These are phyloP conservation scores for Botrytis fabae DNA, from an alignment of 2,329 filamentous ascomycete species.

Conservation along the genomic window DNA sequence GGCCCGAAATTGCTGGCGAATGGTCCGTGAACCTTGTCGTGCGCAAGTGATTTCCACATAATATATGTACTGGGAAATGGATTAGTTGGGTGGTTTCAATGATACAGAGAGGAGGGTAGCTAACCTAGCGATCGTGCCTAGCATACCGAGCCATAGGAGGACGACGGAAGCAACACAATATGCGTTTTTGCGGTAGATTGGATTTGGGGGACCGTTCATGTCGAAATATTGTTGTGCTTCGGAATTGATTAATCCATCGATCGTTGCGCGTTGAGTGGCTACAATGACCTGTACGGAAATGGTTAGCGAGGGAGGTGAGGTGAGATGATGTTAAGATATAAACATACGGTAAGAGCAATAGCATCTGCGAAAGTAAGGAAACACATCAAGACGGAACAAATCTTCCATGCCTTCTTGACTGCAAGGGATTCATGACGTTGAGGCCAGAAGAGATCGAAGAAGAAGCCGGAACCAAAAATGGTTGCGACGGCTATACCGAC, in stretches of 20 bases:
- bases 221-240: constrained; percentile 39
- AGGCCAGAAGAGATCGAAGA: constrained; percentile 63
- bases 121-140: constrained; percentile 50
- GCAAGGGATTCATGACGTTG: constrained; percentile 50
- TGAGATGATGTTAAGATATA: background rate
- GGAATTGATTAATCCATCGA: constrained; percentile 43
- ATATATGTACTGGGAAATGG: constrained; percentile 39
- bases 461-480: constrained; percentile 60
- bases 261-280: constrained; percentile 47
- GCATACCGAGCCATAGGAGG: constrained; percentile 53
- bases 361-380: constrained; percentile 50
- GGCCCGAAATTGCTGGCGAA: constrained; percentile 28
- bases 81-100: background rate
- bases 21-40: constrained; percentile 40
- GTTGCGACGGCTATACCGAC: constrained; percentile 57
- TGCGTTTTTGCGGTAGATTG: constrained; percentile 50
- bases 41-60: constrained; percentile 41
- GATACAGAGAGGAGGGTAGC: constrained; percentile 16
- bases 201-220: constrained; percentile 43
- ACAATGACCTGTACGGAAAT: constrained; percentile 45
- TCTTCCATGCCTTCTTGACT: constrained; percentile 56
- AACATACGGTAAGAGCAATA: constrained; percentile 48
- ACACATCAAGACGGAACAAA: constrained; percentile 51
- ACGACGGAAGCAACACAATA: constrained; percentile 53
- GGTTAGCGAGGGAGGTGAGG: background rate